Base-by-base conservation (phyloP, 2,329 filamentous ascomycete species). In the Fusarium domesticum region DNA sequence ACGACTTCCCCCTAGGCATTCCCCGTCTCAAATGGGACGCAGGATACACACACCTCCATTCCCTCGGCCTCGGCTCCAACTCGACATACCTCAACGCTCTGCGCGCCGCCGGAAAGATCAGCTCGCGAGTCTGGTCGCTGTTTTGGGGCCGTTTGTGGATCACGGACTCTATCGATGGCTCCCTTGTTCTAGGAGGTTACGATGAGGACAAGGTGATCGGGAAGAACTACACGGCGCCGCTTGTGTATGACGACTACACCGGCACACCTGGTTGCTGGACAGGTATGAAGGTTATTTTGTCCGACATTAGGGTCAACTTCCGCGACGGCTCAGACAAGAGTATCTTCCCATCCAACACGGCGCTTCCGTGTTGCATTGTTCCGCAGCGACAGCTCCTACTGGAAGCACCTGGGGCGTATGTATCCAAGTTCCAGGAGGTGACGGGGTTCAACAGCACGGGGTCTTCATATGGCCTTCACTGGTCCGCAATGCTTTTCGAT, bases 81-180 rank as follows among this genome's bases (percentile, higher is more conserved):
- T 66, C 64, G 3, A 64, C 62, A 1, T 59, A 57, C 18, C 60
- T 65, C 25, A 64, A 59, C 31, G 37, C 54, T 1, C 19, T 65
- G 1, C 50, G 47, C 1, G 19, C 48, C 1, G 56, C 49, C 4
- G 54, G 45, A 3, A 46, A 56, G 45, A 62, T 63, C 23, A 50
- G 53, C 3, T 59, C 60, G 1, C 45, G 61, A 5, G 63, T 63
- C 3, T 64, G 64, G 64, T 68, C 66, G 1, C 59, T 67, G 14
- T 69, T 64, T 48, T 68, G 64, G 66, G 64, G 65, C 0, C 57
- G 60, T 1, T 63, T 59, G 60, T 66, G 55, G 59, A 45, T 54
- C 12, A 48, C 48, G 6, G 46, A 51, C 8, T 40, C 47, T 3
- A 37, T 67, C 0, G 59, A 69, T 12, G 65, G 66, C 1, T 59